phyloP scores from a whole-genome alignment of 2,329 filamentous ascomycete genomes.

The Elsinoe arachidis region DNA sequence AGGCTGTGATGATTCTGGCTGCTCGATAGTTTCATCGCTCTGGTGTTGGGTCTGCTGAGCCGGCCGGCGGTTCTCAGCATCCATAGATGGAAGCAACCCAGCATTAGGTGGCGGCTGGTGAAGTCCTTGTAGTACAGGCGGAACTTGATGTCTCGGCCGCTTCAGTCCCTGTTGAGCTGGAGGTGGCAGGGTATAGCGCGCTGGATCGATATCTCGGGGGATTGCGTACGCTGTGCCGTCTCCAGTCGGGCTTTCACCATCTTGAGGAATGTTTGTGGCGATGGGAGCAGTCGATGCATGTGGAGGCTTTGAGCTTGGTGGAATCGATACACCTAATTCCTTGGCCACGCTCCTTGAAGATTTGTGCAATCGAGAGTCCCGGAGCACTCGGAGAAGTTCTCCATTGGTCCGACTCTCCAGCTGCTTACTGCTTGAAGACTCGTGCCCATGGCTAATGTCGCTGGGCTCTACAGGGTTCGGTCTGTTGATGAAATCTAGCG shows the following conservation, averaged over 20 bases:
- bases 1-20: conserved; percentile 21
- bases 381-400: conserved; percentile 22
- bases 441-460: conserved; percentile 23
- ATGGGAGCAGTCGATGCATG: conserved; percentile 28
- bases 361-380: conserved; percentile 15
- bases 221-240: conserved; percentile 16
- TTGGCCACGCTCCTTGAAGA: conserved; percentile 6
- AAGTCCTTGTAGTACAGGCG: conserved; percentile 48
- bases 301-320: conserved; percentile 7
- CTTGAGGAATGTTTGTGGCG: conserved; percentile 28
- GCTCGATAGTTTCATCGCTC: neutral
- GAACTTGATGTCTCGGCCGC: conserved; percentile 31
- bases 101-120: conserved; percentile 57
- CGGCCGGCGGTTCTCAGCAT: conserved; percentile 32
- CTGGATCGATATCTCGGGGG: conserved; percentile 21
- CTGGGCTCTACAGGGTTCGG: conserved; percentile 31
- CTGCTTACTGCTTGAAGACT: conserved; percentile 23
- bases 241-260: conserved; percentile 21
- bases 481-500: conserved; percentile 24
- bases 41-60: neutral
- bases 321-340: neutral
- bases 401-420: conserved; percentile 22
- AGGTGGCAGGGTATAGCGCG: conserved; percentile 29
- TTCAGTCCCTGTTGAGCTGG: conserved; percentile 22
- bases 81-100: conserved; percentile 53